Conservation (phyloP, 2,329 filamentous ascomycete species). For the Botrytis elliptica region DNA sequence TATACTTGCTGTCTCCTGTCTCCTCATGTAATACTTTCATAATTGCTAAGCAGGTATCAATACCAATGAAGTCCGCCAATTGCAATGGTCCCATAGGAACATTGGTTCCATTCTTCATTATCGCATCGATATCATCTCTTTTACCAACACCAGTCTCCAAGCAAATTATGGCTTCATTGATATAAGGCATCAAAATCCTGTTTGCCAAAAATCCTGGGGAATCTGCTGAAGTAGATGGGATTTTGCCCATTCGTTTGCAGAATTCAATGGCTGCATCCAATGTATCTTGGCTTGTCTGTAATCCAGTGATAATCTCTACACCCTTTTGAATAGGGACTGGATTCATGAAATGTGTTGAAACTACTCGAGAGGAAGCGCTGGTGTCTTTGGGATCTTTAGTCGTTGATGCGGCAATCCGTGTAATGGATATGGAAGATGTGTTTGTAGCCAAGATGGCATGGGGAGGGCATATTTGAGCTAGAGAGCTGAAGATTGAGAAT, state of each 20-base stretch:
- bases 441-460: slow-evolving; percentile 95
- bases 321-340: slow-evolving; percentile 95
- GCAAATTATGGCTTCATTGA: slow-evolving; percentile 97
- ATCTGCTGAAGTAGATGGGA: slow-evolving; percentile 83
- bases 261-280: slow-evolving; percentile 80
- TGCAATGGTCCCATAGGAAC: slow-evolving; percentile 96
- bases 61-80: slow-evolving; percentile 92
- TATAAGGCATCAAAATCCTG: slow-evolving; percentile 97
- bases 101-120: slow-evolving; percentile 99
- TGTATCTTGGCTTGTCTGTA: slow-evolving; percentile 84
- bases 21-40: slow-evolving; percentile 93
- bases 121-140: slow-evolving; percentile 89
- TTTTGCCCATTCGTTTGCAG: slow-evolving; percentile 89
- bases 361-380: slow-evolving; percentile 78
- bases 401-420: slow-evolving; percentile 87
- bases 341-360: slow-evolving; percentile 99
- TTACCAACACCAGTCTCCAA: slow-evolving; percentile 88
- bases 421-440: slow-evolving; percentile 98
- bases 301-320: slow-evolving; percentile 92
- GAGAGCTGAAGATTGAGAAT: slow-evolving; percentile 77
- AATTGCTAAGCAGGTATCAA: slow-evolving; percentile 94
- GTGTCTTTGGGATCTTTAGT: slow-evolving; percentile 75
- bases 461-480: slow-evolving; percentile 76
- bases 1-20: slow-evolving; percentile 93
- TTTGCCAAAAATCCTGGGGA: slow-evolving; percentile 94